A percentile compares a stretch with the other conserved stretches of the same genome.
Conservation (phyloP, 1,139 yeast genomes). For the Hemisphaericaspora xylofermentans region DNA sequence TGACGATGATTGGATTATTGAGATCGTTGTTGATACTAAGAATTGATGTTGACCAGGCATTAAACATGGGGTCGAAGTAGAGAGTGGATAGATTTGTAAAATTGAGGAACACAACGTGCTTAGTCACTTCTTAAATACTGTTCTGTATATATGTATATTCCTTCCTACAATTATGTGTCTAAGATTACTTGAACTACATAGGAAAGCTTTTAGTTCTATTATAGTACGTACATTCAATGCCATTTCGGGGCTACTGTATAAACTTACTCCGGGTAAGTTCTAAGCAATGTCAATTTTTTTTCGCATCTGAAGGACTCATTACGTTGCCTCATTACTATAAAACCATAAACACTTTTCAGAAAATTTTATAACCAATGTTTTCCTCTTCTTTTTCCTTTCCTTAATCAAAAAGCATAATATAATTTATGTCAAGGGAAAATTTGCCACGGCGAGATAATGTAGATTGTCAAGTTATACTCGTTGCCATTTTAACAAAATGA, state of each 20-base stretch:
- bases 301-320: no score
- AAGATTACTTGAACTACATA: no score
- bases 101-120: no score
- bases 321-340: constrained; percentile 7
- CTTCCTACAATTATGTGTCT: no score
- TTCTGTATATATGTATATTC: no score
- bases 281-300: no score
- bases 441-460: constrained; percentile 72
- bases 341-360: no score
- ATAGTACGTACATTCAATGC: no score
- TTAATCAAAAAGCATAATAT: constrained; percentile 55
- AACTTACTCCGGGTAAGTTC: no score
- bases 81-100: not conserved
- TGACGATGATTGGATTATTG: constrained; percentile 83
- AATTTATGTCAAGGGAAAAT: constrained; percentile 46
- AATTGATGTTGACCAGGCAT: constrained; percentile 55
- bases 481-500: constrained; percentile 50
- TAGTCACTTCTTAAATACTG: no score
- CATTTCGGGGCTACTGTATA: no score
- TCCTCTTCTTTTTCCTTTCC: constrained; percentile 22
- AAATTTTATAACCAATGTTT: constrained; percentile 4
- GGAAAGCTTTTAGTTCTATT: no score
- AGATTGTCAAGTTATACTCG: constrained; percentile 61
- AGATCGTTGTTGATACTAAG: constrained; percentile 74
- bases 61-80: not conserved